Base-by-base conservation (phyloP, 176 grass and related monocot genomes). In the Aegilops bicornis region DNA sequence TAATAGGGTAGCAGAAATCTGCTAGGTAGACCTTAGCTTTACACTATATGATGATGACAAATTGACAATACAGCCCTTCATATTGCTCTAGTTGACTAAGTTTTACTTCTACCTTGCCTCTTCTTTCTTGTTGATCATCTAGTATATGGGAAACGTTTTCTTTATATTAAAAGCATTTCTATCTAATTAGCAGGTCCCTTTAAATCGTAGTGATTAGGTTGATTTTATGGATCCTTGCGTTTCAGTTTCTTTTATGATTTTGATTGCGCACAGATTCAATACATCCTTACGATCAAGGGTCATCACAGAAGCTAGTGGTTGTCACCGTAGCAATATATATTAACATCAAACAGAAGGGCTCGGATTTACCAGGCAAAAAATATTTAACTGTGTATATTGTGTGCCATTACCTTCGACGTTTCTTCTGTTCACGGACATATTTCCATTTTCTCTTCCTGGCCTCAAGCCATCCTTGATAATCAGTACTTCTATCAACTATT, bases 391-490 rank as follows among this genome's bases (percentile, higher is more conserved):
- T 79, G 43, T 47, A 69, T 22, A 70, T 73, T 79, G 20, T 66
- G 29, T 43, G 45, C 62, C 33, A 85, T 47, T 88, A 98, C 96
- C 96, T 98, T 64, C 36, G 77, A 64, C 86, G 89, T 76, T 98
- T 98, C 76, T 77, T 98, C 77, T 93, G 83, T 50, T 95, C 93
- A 12, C 79, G 91, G 69, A 83, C 76, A 72, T 89, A 36, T 85
- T 88, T 95, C 96, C 96, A 98, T 87, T 98, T 98, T 74, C 96
- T 98, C 69, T 98, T 98, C 74, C 89, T 98, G 12, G 63, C 88
- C 81, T 98, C 93, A 89, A 98, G 96, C 96, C 96, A 98, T 87
- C 91, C 91, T 88, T 91, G 82, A 91, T 98, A 98, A 88, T 98
- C 89, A 52, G 79, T 82, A 64, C 83, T 80, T 87, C 79, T 98